Conservation (phyloP, 371 early-diverging fungal genomes). For the Sporodiniella umbellata region DNA sequence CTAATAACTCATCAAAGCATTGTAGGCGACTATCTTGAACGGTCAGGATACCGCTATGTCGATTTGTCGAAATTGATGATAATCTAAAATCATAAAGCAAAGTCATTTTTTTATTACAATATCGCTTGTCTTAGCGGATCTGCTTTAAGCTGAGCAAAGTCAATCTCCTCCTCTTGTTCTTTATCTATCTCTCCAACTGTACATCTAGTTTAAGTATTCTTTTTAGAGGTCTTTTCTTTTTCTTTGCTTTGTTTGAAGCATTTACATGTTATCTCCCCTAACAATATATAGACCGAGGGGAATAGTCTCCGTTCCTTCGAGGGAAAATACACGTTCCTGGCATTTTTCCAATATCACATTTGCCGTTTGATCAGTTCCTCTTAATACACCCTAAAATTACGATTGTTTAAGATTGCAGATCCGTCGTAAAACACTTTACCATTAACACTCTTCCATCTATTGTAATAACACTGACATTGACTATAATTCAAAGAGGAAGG, state of each 20-base stretch:
- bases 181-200: conserved; percentile 48
- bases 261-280: conserved; percentile 78
- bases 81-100: neutral
- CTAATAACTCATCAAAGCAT: conserved; percentile 30
- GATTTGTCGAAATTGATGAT: conserved; percentile 55
- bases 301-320: conserved; percentile 68
- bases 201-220: conserved; percentile 17
- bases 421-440: no score
- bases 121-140: conserved; percentile 33
- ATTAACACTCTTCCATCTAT: conserved; percentile 63
- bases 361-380: conserved; percentile 78
- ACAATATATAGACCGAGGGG: conserved; percentile 75
- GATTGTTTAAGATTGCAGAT: no score
- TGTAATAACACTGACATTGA: conserved; percentile 52
- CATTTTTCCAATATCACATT: conserved; percentile 73
- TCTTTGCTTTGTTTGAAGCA: neutral
- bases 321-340: conserved; percentile 75
- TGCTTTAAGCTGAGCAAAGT: conserved; percentile 41
- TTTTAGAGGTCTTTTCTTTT: neutral
- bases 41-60: conserved; percentile 62
- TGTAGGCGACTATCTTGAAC: conserved; percentile 57
- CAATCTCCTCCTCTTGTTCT: conserved; percentile 41
- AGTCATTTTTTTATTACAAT: conserved; percentile 11
- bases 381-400: conserved; percentile 57
- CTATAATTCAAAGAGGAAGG: conserved; percentile 8